Evolutionary conservation across 495 filamentous ascomycete species (phyloP), one percentile per base, ranked within the genome.

Genomic region (Penicillium canescens): DNA sequence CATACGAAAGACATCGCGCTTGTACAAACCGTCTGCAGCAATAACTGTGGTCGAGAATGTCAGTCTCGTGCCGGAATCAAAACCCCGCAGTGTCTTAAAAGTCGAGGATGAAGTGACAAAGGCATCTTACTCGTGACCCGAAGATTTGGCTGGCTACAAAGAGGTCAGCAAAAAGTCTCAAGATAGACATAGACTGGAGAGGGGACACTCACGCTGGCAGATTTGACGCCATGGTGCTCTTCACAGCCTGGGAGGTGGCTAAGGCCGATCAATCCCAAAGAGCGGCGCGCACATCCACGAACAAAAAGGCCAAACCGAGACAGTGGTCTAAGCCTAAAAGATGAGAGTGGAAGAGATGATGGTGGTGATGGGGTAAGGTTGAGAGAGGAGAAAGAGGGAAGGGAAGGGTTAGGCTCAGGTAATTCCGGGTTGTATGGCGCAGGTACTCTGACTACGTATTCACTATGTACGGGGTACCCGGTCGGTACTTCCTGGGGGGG

Each of bases 11-110:
- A 99, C 91, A 92, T 99, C 94, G 60, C 94, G 86, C 76, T 97
- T 98, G 81, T 97, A 96, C 56, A 99, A 81, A 42, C 95, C 92
- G 79, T 99, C 94, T 55, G 94, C 94, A 59, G 94, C 94, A 78
- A 99, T 96, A 73, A 99, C 94, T 96, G 57, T 59, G 42, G 11
- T 14, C 34, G 45, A 42, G 61, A 26, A 64, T 12, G 56, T 69
- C 45, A 67, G 62, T 61, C 39, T 55, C 44, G 31, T 50, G 38
- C 55, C 42, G 33, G 28, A 57, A 38, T 39, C 37, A 47, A 48
- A 56, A 59, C 58, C 60, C 59, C 65, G 59, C 65, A 60, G 46
- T 40, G 41, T 61, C 54, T 46, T 57, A 52, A 39, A 39, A 31
- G 23, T 18, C 41, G 42, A 55, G 36, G 42, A 59, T 40, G 46